Evolutionary conservation across 495 filamentous ascomycete species (phyloP).

Genomic region (Parathielavia hyrcaniae): DNA sequence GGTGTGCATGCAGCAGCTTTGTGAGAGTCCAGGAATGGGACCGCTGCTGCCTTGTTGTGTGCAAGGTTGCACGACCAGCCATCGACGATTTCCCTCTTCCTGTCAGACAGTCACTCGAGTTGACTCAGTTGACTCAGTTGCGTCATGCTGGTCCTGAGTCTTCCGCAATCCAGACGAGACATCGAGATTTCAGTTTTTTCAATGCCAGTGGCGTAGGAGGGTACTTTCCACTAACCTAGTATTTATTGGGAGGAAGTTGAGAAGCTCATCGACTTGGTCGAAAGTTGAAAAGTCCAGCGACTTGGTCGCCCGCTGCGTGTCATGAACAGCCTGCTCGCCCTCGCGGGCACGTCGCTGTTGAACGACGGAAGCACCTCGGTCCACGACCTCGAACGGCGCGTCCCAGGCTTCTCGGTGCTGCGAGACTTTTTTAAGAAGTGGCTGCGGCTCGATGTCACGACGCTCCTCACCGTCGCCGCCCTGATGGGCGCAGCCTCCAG

Average conservation of each 20-base stretch:
- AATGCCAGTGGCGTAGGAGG: background rate
- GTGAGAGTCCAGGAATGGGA: background rate
- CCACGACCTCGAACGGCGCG: constrained; percentile 24
- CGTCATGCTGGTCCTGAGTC: background rate
- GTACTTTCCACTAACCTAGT: no score
- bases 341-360: constrained; percentile 26
- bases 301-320: background rate
- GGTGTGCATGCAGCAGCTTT: constrained; percentile 10
- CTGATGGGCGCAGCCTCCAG: constrained; percentile 31
- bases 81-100: background rate
- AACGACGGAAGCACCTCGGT: constrained; percentile 5
- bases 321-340: constrained; percentile 28
- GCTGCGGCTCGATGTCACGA: constrained; percentile 31
- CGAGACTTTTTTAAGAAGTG: constrained; percentile 30
- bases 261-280: background rate
- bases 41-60: background rate
- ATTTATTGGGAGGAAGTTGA: background rate
- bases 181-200: background rate
- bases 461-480: constrained; percentile 28
- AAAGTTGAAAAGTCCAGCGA: background rate
- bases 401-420: constrained; percentile 25
- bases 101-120: background rate
- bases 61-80: background rate
- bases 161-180: no score
- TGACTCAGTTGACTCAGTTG: no score